phyloP scores from a whole-genome alignment of 768 basidiomycete species.

The Suillus discolor region DNA sequence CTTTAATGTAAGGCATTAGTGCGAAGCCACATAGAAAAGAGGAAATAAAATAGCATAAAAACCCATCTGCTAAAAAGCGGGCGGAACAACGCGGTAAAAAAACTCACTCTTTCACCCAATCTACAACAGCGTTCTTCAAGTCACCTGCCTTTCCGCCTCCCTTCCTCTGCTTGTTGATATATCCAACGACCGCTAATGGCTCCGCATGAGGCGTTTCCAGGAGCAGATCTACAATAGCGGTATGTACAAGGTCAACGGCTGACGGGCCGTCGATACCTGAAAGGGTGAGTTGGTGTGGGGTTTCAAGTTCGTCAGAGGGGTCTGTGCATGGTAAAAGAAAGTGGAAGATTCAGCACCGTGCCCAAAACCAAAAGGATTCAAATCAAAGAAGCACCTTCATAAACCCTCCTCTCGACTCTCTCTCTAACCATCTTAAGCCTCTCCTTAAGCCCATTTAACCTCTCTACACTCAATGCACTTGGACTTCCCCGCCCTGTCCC shows the following conservation, averaged over 20 bases:
- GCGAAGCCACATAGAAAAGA: neutral
- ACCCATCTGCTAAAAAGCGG: neutral
- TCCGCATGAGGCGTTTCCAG: neutral
- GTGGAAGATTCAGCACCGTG: neutral
- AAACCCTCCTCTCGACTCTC: slow-evolving; percentile 1
- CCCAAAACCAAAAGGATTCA: neutral
- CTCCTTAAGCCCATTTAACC: slow-evolving; percentile 6
- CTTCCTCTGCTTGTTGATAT: slow-evolving; percentile 21
- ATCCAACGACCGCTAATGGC: neutral
- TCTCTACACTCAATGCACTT: slow-evolving; percentile 2
- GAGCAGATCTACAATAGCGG: slow-evolving; percentile 4
- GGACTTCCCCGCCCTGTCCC: slow-evolving; percentile 4
- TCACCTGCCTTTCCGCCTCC: slow-evolving; percentile 3
- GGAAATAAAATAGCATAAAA: neutral
- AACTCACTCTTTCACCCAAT: slow-evolving; percentile 22
- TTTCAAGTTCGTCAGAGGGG: neutral
- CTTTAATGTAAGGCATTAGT: slow-evolving; percentile 12
- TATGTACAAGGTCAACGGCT: slow-evolving; percentile 1
- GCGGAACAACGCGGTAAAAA: neutral
- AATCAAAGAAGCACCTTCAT: slow-evolving; percentile 3
- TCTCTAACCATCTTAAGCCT: neutral
- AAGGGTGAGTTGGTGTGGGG: slow-evolving; percentile 5
- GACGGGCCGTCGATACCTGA: slow-evolving; percentile 2
- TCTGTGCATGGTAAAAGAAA: neutral
- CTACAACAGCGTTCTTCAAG: slow-evolving; percentile 5